Conservation (phyloP, 495 filamentous ascomycete genomes). For the Penicillium manginii region DNA sequence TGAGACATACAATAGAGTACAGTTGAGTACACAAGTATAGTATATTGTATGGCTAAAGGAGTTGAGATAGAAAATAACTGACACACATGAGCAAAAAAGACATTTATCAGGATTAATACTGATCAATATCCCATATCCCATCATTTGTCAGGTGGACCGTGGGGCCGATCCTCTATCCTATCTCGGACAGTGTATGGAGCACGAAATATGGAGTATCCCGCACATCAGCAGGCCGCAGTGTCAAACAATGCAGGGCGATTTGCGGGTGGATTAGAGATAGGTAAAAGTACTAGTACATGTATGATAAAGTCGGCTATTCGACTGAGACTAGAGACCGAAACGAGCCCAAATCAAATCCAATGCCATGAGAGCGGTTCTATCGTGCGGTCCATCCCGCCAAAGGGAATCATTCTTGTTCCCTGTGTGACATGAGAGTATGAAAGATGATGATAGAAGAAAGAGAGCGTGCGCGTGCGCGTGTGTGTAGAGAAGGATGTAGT, state of each 20-base stretch:
- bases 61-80: too few species aligned
- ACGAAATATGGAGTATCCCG: too few species aligned
- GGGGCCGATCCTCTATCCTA: too few species aligned
- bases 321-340: neutral
- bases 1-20: too few species aligned
- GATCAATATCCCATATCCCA: too few species aligned
- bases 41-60: too few species aligned
- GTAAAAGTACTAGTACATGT: slow-evolving; percentile 26
- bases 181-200: too few species aligned
- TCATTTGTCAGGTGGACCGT: too few species aligned
- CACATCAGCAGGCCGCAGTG: too few species aligned
- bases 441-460: neutral
- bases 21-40: too few species aligned
- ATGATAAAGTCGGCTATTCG: neutral
- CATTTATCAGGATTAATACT: too few species aligned
- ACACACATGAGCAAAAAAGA: too few species aligned
- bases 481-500: neutral
- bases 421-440: neutral
- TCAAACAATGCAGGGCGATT: neutral
- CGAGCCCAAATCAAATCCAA: neutral
- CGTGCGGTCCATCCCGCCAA: neutral
- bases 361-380: neutral
- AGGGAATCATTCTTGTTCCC: neutral
- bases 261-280: slow-evolving; percentile 18
- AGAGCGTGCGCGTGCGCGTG: neutral